These are phyloP conservation scores for Cydonia oblonga DNA, from an alignment of 331 rosid species.

Conservation along the genomic window DNA sequence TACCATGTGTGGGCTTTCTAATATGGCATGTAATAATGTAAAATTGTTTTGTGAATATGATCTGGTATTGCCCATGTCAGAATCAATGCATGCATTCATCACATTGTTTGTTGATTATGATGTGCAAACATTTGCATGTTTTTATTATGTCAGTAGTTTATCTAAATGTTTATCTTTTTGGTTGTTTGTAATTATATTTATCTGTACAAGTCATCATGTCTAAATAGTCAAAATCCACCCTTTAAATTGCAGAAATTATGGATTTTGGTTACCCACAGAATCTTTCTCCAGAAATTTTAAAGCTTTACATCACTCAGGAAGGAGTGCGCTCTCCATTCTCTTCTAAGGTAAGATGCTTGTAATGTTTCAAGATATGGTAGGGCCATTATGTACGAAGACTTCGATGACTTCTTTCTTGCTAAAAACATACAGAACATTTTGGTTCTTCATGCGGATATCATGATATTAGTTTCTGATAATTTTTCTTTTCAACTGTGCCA, in stretches of 20 bases:
- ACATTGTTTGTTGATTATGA: neutral
- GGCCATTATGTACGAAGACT: neutral
- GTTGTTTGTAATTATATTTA: neutral
- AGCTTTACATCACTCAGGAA: slow-evolving; percentile 96
- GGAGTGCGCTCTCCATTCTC: slow-evolving; percentile 99
- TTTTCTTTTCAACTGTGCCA: slow-evolving; percentile 13
- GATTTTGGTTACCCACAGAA: slow-evolving; percentile 99
- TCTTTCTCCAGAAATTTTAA: slow-evolving; percentile 95
- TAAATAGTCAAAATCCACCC: slow-evolving; percentile 8
- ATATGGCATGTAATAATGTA: no score
- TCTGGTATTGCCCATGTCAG: neutral
- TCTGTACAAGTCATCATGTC: neutral
- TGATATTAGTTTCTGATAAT: slow-evolving; percentile 2
- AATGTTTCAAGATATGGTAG: no score
- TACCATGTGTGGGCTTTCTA: neutral
- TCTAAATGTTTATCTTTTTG: neutral
- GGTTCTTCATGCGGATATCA: neutral
- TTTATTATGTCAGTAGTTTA: neutral
- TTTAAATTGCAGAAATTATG: slow-evolving; percentile 82
- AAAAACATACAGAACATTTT: neutral
- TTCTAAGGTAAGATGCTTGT: slow-evolving; percentile 93
- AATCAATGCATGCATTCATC: neutral
- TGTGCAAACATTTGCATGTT: neutral
- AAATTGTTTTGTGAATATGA: neutral
- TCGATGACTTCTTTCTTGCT: neutral